These are phyloP conservation scores for Pythium sukuiense DNA, from an alignment of 352 stramenopile species.

Conservation along the genomic window DNA sequence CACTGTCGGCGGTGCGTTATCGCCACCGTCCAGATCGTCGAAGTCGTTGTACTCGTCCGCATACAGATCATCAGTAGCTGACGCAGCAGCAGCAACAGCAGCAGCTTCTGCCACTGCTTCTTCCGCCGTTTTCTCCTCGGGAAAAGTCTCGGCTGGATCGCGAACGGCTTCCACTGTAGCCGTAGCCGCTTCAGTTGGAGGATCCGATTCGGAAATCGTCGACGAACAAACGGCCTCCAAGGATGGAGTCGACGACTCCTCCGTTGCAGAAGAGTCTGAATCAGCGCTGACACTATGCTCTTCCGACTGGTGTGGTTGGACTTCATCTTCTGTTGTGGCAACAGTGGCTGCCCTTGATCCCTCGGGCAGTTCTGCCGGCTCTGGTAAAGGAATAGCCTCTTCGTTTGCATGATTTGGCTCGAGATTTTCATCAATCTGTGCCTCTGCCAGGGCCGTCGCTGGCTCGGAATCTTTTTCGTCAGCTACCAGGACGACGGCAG, in stretches of 20 bases:
- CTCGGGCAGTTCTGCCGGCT: too few relatives aligned
- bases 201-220: neutral
- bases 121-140: conserved; percentile 1
- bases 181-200: neutral
- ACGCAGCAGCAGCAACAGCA: conserved; percentile 6
- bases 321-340: neutral
- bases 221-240: too few relatives aligned
- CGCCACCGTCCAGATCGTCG: conserved; percentile 29
- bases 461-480: neutral
- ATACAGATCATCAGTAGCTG: conserved; percentile 47
- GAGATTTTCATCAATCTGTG: neutral
- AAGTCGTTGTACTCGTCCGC: conserved; percentile 59
- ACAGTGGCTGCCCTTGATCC: too few relatives aligned
- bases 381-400: neutral
- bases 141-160: neutral
- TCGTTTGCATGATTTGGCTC: neutral
- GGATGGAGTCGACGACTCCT: too few relatives aligned
- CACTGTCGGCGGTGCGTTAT: conserved; percentile 17
- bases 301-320: too few relatives aligned
- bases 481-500: neutral
- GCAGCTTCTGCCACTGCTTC: conserved; percentile 14
- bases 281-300: too few relatives aligned
- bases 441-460: neutral
- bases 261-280: too few relatives aligned
- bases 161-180: neutral